Evolutionary conservation across 495 filamentous ascomycete species (phyloP).

Genomic region (Aspergillus panamensis): DNA sequence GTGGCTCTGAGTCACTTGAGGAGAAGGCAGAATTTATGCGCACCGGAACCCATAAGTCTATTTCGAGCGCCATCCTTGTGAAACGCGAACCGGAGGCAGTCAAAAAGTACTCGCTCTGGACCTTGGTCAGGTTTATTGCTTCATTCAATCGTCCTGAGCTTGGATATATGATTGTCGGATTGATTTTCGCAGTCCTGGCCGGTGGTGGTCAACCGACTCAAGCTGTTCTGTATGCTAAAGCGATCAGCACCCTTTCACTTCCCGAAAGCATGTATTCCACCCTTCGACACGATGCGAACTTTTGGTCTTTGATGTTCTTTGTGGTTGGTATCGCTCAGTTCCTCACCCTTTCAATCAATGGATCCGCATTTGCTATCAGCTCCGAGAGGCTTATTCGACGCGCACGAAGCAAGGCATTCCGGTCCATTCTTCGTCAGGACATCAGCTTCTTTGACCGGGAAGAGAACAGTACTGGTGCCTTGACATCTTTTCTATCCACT

Average conservation of each 20-base stretch:
- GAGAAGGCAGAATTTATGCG: conserved; percentile 34
- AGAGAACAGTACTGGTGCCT: conserved; percentile 76
- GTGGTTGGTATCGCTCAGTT: conserved; percentile 83
- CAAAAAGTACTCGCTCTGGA: conserved; percentile 71
- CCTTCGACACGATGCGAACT: conserved; percentile 67
- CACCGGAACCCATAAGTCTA: conserved; percentile 60
- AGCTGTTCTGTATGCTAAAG: conserved; percentile 86
- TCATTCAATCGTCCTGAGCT: conserved; percentile 78
- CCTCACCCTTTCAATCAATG: conserved; percentile 63
- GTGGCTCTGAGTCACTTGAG: conserved; percentile 22
- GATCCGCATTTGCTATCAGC: conserved; percentile 75
- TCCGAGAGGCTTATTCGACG: conserved; percentile 80
- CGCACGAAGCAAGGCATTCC: conserved; percentile 74
- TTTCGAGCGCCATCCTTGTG: conserved; percentile 70
- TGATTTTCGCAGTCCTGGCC: conserved; percentile 74
- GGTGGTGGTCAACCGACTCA: conserved; percentile 84
- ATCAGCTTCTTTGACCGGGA: conserved; percentile 85
- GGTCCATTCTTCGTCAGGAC: conserved; percentile 87
- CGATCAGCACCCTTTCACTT: conserved; percentile 64
- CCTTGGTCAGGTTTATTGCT: conserved; percentile 77
- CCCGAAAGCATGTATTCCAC: conserved; percentile 42
- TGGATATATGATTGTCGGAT: conserved; percentile 68
- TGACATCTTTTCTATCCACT: conserved; percentile 82
- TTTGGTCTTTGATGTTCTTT: conserved; percentile 93
- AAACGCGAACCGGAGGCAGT: conserved; percentile 44